These are phyloP conservation scores for Ophiostoma ips DNA, from an alignment of 2,329 filamentous ascomycete species.

Conservation along the genomic window DNA sequence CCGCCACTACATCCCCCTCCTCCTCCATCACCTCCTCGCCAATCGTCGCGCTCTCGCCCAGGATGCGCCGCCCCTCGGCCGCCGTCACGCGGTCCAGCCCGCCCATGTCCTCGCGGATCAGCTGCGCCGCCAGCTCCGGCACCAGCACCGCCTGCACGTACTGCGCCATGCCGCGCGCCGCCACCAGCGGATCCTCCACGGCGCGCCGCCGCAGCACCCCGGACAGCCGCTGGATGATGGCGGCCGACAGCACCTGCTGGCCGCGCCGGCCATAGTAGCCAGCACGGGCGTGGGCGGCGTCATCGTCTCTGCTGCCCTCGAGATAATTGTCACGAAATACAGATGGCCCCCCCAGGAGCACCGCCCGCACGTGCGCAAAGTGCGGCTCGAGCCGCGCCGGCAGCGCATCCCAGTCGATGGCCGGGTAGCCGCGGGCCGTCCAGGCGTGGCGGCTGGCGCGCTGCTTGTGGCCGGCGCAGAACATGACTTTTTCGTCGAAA, in stretches of 20 bases:
- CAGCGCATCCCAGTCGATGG: slow-evolving; percentile 54
- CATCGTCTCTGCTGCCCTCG: slow-evolving; percentile 4
- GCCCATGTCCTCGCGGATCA: slow-evolving; percentile 44
- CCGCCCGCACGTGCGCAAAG: slow-evolving; percentile 36
- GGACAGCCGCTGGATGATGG: slow-evolving; percentile 47
- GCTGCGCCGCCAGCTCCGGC: slow-evolving; percentile 47
- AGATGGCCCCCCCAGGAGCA: slow-evolving; percentile 40
- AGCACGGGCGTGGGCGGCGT: slow-evolving; percentile 47
- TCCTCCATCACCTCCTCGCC: slow-evolving; percentile 55
- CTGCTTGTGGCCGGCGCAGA: slow-evolving; percentile 50
- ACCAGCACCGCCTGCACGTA: slow-evolving; percentile 67
- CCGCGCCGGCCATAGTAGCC: slow-evolving; percentile 73
- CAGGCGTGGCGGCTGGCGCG: slow-evolving; percentile 36
- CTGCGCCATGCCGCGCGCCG: slow-evolving; percentile 49
- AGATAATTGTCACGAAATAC: slow-evolving; percentile 46
- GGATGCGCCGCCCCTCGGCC: slow-evolving; percentile 34
- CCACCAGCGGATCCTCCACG: slow-evolving; percentile 49
- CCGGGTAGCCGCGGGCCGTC: slow-evolving; percentile 47
- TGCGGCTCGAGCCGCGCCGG: slow-evolving; percentile 44
- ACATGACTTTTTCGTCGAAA: slow-evolving; percentile 44
- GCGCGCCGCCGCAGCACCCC: slow-evolving; percentile 46
- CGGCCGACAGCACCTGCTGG: slow-evolving; percentile 56
- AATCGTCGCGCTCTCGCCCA: slow-evolving; percentile 52
- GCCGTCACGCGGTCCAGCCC: neutral
- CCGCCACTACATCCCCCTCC: slow-evolving; percentile 39